phyloP scores from a whole-genome alignment of 768 basidiomycete genomes.

The Suillus bovinus region DNA sequence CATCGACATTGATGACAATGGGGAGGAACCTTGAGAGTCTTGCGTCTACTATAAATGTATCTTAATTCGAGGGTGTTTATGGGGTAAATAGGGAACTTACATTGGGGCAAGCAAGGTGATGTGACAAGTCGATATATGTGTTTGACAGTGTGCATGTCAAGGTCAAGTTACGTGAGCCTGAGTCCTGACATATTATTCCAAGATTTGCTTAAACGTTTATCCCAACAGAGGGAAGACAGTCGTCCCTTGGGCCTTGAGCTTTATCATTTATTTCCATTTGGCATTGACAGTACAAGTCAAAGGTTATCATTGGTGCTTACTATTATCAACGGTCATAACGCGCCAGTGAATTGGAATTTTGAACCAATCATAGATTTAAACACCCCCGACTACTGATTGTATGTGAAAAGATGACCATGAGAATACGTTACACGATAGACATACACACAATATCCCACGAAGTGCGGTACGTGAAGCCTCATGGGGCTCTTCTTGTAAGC shows the following conservation, averaged over 20 bases:
- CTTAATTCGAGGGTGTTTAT: background rate
- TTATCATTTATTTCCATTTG: background rate
- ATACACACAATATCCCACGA: background rate
- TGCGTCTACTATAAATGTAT: slow-evolving; percentile 9
- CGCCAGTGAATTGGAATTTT: background rate
- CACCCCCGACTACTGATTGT: background rate
- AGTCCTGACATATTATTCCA: background rate
- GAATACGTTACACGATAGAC: background rate
- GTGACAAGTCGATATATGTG: background rate
- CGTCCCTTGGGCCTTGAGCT: background rate
- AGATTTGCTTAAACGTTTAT: background rate
- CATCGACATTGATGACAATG: slow-evolving; percentile 37
- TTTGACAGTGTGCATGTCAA: background rate
- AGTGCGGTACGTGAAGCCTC: background rate
- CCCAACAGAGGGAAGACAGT: background rate
- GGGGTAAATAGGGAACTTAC: background rate
- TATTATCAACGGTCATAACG: background rate
- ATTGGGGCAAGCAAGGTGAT: background rate
- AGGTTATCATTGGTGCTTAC: background rate
- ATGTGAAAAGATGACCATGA: background rate
- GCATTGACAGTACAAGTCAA: background rate
- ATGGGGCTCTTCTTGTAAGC: background rate
- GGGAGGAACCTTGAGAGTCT: slow-evolving; percentile 25
- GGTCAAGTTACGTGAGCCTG: background rate
- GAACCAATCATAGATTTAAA: background rate